phyloP scores from a whole-genome alignment of 169 alveolate species.

The Fabrea salina region DNA sequence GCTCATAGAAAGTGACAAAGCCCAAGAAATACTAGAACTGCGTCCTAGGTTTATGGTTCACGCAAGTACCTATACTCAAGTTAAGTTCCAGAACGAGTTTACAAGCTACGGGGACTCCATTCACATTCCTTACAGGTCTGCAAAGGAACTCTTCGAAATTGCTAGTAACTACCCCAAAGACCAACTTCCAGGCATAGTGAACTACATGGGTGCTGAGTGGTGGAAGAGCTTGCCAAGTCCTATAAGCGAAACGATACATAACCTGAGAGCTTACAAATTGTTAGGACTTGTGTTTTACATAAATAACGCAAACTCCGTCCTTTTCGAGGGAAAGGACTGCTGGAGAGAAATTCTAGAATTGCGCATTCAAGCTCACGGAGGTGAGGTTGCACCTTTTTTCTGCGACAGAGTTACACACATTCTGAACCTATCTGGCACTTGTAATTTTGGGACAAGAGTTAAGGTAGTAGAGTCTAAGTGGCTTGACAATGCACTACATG shows the following conservation, averaged over 20 bases:
- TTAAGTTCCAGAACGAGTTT: constrained; percentile 44
- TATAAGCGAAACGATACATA: neutral
- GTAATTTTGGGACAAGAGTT: neutral
- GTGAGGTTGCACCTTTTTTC: neutral
- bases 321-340: neutral
- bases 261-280: neutral
- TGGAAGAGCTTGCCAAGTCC: neutral
- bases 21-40: constrained; percentile 43
- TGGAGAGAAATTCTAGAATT: neutral
- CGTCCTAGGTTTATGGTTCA: constrained; percentile 59
- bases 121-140: constrained; percentile 45
- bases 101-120: constrained; percentile 53
- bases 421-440: neutral
- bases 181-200: neutral
- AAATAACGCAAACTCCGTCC: neutral
- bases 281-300: neutral
- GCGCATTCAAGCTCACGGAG: constrained; percentile 11
- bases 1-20: constrained; percentile 65
- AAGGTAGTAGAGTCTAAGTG: neutral
- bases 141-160: neutral
- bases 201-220: neutral
- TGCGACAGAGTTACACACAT: neutral
- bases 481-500: no score
- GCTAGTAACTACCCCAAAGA: neutral
- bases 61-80: constrained; percentile 35